Evolutionary conservation across 768 basidiomycete genomes (phyloP), one percentile per base, ranked within the genome.

Genomic region (Tricholoma furcatifolium): DNA sequence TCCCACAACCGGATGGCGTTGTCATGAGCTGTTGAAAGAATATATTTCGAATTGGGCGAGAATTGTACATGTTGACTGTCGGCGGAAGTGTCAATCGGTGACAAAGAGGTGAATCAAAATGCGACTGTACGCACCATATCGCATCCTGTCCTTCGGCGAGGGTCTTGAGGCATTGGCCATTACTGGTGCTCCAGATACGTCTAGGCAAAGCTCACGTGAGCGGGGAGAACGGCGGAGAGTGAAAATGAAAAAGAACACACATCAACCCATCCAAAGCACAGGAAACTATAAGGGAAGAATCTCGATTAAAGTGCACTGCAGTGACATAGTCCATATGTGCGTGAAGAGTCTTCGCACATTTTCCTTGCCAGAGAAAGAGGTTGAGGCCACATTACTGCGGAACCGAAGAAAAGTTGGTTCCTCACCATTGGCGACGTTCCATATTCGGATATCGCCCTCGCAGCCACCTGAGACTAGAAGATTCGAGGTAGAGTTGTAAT

Each of bases 281-380:
- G 24, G 93, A 95, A 2, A 97, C 89, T 54, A 99, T 85, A 66
- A 99, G 79, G 0, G 87, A 86, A 0, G 93, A 92, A 60, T 98
- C 96, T 64, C 84, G 71, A 64, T 95, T 96, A 75, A 96, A 99
- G 65, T 92, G 88, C 2, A 98, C 93, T 2, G 91, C 90, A 11
- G 93, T 95, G 23, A 98, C 92, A 54, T 91, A 95, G 70, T 98
- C 96, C 43, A 94, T 77, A 67, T 98, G 96, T 1, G 93, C 96
- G 55, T 93, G 91, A 20, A 99, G 66, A 2, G 87, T 90, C 68
- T 91, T 88, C 69, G 92, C 78, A 62, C 86, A 89, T 64, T 83
- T 89, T 17, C 93, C 96, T 93, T 57, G 20, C 42, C 46, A 10
- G 24, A 55, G 49, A 17, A 12, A n/a, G 27, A 7, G 58, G 44